A percentile compares a stretch with the other conserved stretches of the same genome.
phyloP scores from a whole-genome alignment of 306 rosid genomes.

The Carpinus viminea region DNA sequence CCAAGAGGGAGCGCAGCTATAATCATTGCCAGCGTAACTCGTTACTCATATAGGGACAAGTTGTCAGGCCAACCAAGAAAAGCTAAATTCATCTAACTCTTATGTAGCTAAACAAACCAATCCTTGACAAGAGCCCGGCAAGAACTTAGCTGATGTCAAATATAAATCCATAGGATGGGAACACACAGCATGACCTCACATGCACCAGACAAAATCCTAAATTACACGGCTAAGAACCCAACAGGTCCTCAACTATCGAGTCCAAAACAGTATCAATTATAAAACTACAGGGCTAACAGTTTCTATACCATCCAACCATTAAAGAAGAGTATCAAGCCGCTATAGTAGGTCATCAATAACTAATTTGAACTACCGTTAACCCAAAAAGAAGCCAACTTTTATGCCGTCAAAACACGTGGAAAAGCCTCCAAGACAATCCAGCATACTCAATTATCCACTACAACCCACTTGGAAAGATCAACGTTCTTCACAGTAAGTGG shows the following conservation, averaged over 20 bases:
- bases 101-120: neutral
- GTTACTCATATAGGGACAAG: neutral
- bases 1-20: neutral
- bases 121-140: slow-evolving; percentile 7
- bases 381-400: slow-evolving; percentile 16
- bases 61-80: neutral
- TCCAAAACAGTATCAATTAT: slow-evolving; percentile 16
- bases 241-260: neutral
- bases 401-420: slow-evolving; percentile 21
- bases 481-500: slow-evolving; percentile 12
- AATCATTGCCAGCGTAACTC: neutral
- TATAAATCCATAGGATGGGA: slow-evolving; percentile 20
- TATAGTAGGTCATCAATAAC: neutral
- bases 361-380: neutral
- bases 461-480: slow-evolving; percentile 18
- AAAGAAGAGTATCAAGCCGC: slow-evolving; percentile 23
- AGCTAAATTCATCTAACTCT: slow-evolving; percentile 4
- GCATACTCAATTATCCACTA: slow-evolving; percentile 14
- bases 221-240: neutral
- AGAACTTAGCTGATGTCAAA: neutral
- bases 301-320: neutral
- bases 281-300: slow-evolving; percentile 5
- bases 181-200: slow-evolving; percentile 1
- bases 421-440: neutral
- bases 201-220: slow-evolving; percentile 21